phyloP scores from a whole-genome alignment of 805 yeast genomes.

The Candida pini region DNA sequence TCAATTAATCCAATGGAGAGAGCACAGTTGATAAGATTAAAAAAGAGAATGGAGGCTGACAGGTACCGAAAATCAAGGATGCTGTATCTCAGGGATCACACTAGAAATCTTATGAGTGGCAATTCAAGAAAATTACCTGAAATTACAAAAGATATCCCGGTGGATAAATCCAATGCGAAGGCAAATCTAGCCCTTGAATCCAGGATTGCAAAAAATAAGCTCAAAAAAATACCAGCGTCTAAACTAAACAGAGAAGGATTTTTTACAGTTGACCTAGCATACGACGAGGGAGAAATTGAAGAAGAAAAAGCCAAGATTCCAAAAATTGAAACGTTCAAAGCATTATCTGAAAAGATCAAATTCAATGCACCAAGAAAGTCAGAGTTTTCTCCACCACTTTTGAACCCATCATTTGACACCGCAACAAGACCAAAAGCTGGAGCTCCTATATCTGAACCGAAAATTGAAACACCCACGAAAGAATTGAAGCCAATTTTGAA shows the following conservation, averaged over 20 bases:
- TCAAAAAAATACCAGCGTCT: slow-evolving; percentile 12
- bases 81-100: slow-evolving; percentile 34
- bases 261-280: slow-evolving; percentile 15
- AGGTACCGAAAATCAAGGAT: slow-evolving; percentile 42
- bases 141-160: slow-evolving; percentile 14
- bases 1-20: slow-evolving; percentile 29
- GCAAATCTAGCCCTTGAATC: slow-evolving; percentile 6
- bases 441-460: slow-evolving; percentile 2
- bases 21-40: slow-evolving; percentile 26
- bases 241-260: slow-evolving; percentile 22
- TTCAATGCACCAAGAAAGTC: slow-evolving; percentile 13
- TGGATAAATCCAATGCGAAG: slow-evolving; percentile 13
- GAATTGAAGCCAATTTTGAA: slow-evolving; percentile 4
- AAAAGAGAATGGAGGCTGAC: slow-evolving; percentile 36
- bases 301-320: slow-evolving; percentile 1
- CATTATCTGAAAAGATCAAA: slow-evolving; percentile 19
- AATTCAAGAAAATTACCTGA: slow-evolving; percentile 8
- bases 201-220: neutral
- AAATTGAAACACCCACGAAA: slow-evolving; percentile 2
- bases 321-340: slow-evolving; percentile 4
- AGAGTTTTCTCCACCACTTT: slow-evolving; percentile 11
- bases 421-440: slow-evolving; percentile 12
- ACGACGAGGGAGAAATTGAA: slow-evolving; percentile 10
- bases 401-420: slow-evolving; percentile 12
- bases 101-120: slow-evolving; percentile 20